Conservation (phyloP, 1,139 yeast genomes). For the Barnettozyma hawaiiensis region DNA sequence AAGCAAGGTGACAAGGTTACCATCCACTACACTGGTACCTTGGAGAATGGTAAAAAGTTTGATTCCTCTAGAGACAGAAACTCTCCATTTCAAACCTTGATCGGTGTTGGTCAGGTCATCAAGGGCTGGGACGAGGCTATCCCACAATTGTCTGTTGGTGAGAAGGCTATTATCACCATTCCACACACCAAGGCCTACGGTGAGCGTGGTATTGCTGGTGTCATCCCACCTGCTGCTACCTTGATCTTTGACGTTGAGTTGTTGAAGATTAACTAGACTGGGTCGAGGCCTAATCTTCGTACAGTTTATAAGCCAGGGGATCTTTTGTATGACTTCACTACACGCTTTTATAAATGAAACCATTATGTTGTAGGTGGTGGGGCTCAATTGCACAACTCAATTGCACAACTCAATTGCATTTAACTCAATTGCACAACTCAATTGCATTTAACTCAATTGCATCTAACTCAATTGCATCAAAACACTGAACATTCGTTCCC, state of each 20-base stretch:
- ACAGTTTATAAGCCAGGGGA: neutral
- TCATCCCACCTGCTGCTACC: constrained; percentile 95
- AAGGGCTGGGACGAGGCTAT: constrained; percentile 93
- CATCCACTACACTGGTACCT: constrained; percentile 93
- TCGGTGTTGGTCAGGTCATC: constrained; percentile 96
- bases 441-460: too few relatives aligned
- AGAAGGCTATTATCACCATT: constrained; percentile 84
- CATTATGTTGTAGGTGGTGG: neutral
- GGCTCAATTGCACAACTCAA: too few relatives aligned
- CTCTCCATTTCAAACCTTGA: constrained; percentile 84
- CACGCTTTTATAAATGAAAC: neutral
- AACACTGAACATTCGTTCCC: too few relatives aligned
- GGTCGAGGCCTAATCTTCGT: neutral
- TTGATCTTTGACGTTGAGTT: constrained; percentile 90
- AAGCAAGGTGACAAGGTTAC: constrained; percentile 79
- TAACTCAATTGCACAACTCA: too few relatives aligned
- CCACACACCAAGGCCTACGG: constrained; percentile 96
- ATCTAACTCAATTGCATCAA: too few relatives aligned
- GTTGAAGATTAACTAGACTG: constrained; percentile 60
- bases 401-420: too few relatives aligned
- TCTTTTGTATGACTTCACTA: neutral
- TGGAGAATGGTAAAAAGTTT: constrained; percentile 90
- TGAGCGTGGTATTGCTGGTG: constrained; percentile 89
- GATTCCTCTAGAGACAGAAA: constrained; percentile 94
- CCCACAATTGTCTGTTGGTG: constrained; percentile 87